Base-by-base conservation (phyloP, 2,329 filamentous ascomycete species). In the Magnaporthiopsis incrustans region DNA sequence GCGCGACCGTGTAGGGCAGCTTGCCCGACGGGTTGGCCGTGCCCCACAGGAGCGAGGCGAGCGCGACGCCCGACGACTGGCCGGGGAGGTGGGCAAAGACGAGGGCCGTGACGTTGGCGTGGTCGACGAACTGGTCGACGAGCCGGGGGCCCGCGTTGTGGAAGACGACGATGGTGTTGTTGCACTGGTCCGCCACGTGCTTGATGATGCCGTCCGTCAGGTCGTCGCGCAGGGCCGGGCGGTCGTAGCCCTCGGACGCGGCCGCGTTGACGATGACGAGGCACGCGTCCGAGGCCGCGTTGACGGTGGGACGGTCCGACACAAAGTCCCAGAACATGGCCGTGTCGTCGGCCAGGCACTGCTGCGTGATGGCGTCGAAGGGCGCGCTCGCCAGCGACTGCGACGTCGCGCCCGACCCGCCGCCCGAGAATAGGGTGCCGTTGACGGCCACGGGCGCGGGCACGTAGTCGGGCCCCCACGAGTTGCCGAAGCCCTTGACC, bases 191-290 rank as follows among this genome's bases (percentile, higher is more conserved):
- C 0, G 87, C 86, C 0, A 89, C 85, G 38, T 82, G 80, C 0
- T 73, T 74, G 56, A 89, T 79, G 0, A 89, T 75, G 0, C 72
- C 74, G 67, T 89, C 85, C 1, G 83, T 86, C 61, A 84, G 85
- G 66, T 88, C 87, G 71, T 94, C 90, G 44, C 81, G 80, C 60
- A 92, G 77, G 7, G 79, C 81, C 1, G 83, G 77, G 63, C 85
- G 79, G 66, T 90, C 81, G 68, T 81, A 88, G 2, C 88, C 88
- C 74, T 96, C 91, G 0, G 88, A 86, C 0, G 88, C 85, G 73
- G 88, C 90, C 3, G 79, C 82, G 70, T 89, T 89, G 68, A 84
- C 82, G 67, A 89, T 83, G 0, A 88, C 84, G 3, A 89, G 75
- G 67, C 91, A 95, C 6, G 90, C 80, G 70, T 93, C 82, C 1